phyloP scores from a whole-genome alignment of 352 stramenopile species.

The Globisporangium rhizosaccharum region DNA sequence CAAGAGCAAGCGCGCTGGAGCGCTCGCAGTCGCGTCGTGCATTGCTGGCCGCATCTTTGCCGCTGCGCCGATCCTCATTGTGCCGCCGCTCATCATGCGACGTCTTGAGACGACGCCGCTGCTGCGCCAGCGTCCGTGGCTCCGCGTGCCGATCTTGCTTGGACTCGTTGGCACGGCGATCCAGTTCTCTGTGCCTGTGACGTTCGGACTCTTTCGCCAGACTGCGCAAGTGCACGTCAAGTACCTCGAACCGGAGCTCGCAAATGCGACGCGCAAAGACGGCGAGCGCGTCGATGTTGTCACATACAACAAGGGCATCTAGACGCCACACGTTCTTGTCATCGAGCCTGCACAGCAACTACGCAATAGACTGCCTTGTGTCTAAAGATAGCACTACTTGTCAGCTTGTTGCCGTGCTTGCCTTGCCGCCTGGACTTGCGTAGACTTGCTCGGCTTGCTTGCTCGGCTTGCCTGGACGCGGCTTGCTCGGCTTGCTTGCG shows the following conservation, averaged over 20 bases:
- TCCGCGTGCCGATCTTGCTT: conserved; percentile 64
- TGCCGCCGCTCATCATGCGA: conserved; percentile 61
- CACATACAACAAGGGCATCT: conserved; percentile 84
- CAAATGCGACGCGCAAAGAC: conserved; percentile 29
- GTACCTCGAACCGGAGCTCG: conserved; percentile 65
- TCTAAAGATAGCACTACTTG: too few relatives aligned
- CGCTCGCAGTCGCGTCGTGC: conserved; percentile 70
- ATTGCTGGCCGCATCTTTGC: conserved; percentile 74
- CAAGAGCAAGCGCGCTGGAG: conserved; percentile 68
- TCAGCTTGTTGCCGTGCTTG: too few relatives aligned
- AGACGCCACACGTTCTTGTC: conserved; percentile 2
- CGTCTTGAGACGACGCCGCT: conserved; percentile 39
- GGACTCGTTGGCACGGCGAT: conserved; percentile 70
- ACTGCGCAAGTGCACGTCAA: conserved; percentile 59
- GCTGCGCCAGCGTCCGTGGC: conserved; percentile 38
- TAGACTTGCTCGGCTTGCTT: too few relatives aligned
- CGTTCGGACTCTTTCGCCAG: conserved; percentile 83
- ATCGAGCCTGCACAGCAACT: not conserved
- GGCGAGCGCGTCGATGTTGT: conserved; percentile 52
- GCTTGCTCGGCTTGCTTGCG: not conserved
- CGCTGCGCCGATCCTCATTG: conserved; percentile 71
- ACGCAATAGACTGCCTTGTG: not conserved
- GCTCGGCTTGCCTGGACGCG: too few relatives aligned
- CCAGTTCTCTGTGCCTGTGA: conserved; percentile 81
- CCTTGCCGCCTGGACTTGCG: not conserved